Evolutionary conservation across 2,329 filamentous ascomycete species (phyloP).

Genomic region (Juglanconis juglandina): DNA sequence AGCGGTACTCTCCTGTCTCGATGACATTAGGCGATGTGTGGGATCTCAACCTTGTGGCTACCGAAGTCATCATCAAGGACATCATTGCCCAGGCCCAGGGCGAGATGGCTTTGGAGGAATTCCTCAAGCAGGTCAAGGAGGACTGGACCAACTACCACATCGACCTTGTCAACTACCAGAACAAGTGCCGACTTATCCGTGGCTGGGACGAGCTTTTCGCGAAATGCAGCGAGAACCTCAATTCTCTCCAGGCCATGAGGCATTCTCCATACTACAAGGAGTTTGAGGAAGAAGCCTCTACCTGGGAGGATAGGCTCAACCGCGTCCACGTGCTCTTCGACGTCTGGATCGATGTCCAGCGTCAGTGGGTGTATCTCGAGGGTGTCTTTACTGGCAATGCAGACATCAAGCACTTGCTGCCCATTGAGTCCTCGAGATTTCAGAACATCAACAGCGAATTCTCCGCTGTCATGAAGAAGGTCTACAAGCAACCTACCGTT

Average conservation of each 20-base stretch:
- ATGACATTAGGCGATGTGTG: conserved; percentile 98
- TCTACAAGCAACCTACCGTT: conserved; percentile 92
- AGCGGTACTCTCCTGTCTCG: conserved; percentile 88
- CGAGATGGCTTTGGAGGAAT: conserved; percentile 97
- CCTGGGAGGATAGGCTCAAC: conserved; percentile 98
- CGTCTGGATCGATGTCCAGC: conserved; percentile 99
- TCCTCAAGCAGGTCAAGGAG: conserved; percentile 91
- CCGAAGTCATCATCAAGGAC: conserved; percentile 82
- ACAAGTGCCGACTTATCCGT: conserved; percentile 93
- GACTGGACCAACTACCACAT: conserved; percentile 94
- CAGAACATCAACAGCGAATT: conserved; percentile 99
- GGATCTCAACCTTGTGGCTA: conserved; percentile 88
- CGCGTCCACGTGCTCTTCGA: conserved; percentile 96
- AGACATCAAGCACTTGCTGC: conserved; percentile 96
- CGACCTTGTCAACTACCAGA: conserved; percentile 95
- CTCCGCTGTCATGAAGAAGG: conserved; percentile 98
- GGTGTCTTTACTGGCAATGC: conserved; percentile 98
- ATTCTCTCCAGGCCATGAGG: conserved; percentile 96
- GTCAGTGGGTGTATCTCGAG: conserved; percentile 99
- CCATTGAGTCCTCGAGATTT: conserved; percentile 93
- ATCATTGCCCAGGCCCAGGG: conserved; percentile 95
- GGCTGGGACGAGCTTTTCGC: conserved; percentile 98
- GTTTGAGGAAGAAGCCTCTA: conserved; percentile 93
- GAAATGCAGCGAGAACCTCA: conserved; percentile 96
- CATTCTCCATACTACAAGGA: conserved; percentile 99